These are phyloP conservation scores for Sarocladium brachiariae DNA, from an alignment of 2,329 filamentous ascomycete genomes.

Conservation along the genomic window DNA sequence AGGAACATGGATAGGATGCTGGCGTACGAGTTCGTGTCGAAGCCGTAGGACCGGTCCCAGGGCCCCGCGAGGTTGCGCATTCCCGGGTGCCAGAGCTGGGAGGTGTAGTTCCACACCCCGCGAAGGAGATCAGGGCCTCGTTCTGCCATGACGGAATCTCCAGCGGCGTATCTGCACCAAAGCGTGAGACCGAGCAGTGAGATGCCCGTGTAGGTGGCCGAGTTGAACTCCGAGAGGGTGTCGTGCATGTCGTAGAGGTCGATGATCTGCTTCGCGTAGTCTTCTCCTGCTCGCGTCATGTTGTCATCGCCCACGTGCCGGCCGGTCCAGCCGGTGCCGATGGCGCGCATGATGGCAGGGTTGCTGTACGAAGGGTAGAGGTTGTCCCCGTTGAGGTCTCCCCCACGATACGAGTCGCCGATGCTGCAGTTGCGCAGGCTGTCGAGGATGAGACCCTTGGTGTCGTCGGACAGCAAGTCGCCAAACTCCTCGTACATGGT, in stretches of 20 bases:
- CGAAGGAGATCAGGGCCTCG: slow-evolving; percentile 46
- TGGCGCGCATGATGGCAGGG: slow-evolving; percentile 55
- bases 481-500: slow-evolving; percentile 53
- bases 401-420: slow-evolving; percentile 56
- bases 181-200: slow-evolving; percentile 52
- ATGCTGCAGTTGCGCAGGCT: slow-evolving; percentile 48
- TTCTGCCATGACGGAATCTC: slow-evolving; percentile 44
- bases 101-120: slow-evolving; percentile 45
- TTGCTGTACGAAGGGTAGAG: slow-evolving; percentile 58
- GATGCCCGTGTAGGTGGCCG: slow-evolving; percentile 56
- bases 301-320: slow-evolving; percentile 46
- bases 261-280: slow-evolving; percentile 48
- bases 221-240: slow-evolving; percentile 58
- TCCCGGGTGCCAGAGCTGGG: slow-evolving; percentile 49
- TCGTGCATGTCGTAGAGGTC: slow-evolving; percentile 47
- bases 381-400: slow-evolving; percentile 53
- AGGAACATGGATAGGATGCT: slow-evolving; percentile 51
- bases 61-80: slow-evolving; percentile 57
- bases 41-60: slow-evolving; percentile 58
- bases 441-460: slow-evolving; percentile 39
- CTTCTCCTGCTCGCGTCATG: slow-evolving; percentile 51
- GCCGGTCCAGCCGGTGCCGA: slow-evolving; percentile 53
- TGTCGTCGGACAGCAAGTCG: slow-evolving; percentile 31
- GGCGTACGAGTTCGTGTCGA: slow-evolving; percentile 56
- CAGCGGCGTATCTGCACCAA: slow-evolving; percentile 52